Percentiles rank a stretch among this genome's conserved stretches.
These are phyloP conservation scores for Jatropha multifida DNA, from an alignment of 441 rosid genomes.

Conservation along the genomic window DNA sequence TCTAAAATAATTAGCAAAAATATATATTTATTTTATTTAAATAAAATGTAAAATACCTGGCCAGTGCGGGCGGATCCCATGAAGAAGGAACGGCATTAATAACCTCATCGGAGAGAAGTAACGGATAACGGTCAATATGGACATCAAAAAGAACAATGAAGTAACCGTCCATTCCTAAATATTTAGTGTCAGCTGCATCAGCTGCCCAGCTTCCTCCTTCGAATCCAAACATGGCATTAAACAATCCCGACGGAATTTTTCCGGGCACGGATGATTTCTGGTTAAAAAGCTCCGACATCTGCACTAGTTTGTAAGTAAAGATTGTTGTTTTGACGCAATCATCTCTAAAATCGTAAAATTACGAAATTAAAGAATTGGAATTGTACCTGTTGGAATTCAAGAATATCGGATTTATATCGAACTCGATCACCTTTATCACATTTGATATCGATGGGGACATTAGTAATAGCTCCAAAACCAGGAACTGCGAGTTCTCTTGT, in stretches of 20 bases:
- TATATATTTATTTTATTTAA: background rate
- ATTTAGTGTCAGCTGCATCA: slow-evolving; percentile 66
- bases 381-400: slow-evolving; percentile 69
- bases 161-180: slow-evolving; percentile 71
- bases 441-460: slow-evolving; percentile 63
- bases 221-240: slow-evolving; percentile 75
- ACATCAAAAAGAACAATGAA: slow-evolving; percentile 50
- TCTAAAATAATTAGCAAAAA: no score
- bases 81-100: slow-evolving; percentile 63
- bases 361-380: background rate
- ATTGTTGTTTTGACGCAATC: background rate
- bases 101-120: slow-evolving; percentile 63
- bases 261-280: slow-evolving; percentile 57
- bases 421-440: slow-evolving; percentile 84
- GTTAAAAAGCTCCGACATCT: slow-evolving; percentile 94
- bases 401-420: slow-evolving; percentile 78
- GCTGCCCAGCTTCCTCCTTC: slow-evolving; percentile 68
- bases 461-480: slow-evolving; percentile 49
- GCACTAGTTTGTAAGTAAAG: background rate
- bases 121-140: slow-evolving; percentile 68
- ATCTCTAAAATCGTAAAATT: no score
- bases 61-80: slow-evolving; percentile 76
- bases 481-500: slow-evolving; percentile 54
- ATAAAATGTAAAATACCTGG: slow-evolving; percentile 45
- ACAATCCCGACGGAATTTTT: slow-evolving; percentile 77